These are phyloP conservation scores for Laguncularia racemosa DNA, from an alignment of 345 rosid species.

Conservation along the genomic window DNA sequence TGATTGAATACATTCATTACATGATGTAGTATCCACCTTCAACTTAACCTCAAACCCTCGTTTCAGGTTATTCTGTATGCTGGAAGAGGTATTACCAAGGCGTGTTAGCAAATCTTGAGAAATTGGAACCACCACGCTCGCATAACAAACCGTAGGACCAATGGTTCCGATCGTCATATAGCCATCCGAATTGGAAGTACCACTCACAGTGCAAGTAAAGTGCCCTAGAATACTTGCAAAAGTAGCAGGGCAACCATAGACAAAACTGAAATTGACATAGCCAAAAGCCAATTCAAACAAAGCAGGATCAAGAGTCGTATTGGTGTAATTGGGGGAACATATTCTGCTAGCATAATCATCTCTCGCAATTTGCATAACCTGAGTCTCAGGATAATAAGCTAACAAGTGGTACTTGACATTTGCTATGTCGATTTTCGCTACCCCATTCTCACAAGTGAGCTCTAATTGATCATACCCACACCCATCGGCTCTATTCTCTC, in stretches of 20 bases:
- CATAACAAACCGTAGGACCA: too few relatives aligned
- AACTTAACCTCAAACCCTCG: conserved; percentile 13
- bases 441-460: conserved; percentile 15
- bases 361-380: conserved; percentile 3
- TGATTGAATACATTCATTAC: neutral
- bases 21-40: conserved; percentile 2
- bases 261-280: neutral
- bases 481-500: conserved; percentile 6
- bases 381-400: neutral
- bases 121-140: conserved; percentile 7
- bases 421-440: conserved; percentile 7
- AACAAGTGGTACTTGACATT: conserved; percentile 10
- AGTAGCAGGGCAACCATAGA: conserved; percentile 8
- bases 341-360: conserved; percentile 11
- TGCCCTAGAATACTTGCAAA: neutral
- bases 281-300: neutral
- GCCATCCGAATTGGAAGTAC: neutral
- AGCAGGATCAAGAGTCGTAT: too few relatives aligned
- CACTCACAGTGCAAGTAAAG: conserved; percentile 7
- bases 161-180: too few relatives aligned
- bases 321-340: conserved; percentile 7
- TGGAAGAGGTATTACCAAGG: neutral
- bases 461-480: conserved; percentile 23
- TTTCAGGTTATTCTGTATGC: neutral
- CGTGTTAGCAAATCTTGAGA: neutral